phyloP scores from a whole-genome alignment of 768 basidiomycete genomes.

The Albatrellus ellisii region DNA sequence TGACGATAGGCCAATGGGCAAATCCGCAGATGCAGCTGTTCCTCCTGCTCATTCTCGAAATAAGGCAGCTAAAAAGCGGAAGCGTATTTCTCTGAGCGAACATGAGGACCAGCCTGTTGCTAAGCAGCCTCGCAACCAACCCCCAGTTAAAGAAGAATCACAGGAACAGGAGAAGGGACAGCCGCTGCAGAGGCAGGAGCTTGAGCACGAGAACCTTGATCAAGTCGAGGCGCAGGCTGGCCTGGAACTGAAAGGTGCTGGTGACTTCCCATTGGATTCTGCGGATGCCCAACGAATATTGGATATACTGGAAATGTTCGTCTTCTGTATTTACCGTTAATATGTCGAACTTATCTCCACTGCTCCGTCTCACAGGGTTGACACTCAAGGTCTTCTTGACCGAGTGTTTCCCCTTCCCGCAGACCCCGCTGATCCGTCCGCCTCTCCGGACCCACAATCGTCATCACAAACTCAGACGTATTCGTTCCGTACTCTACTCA shows the following conservation, averaged over 20 bases:
- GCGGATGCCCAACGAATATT: conserved; percentile 40
- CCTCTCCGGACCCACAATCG: conserved; percentile 19
- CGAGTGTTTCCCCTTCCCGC: conserved; percentile 53
- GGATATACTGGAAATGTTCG: conserved; percentile 44
- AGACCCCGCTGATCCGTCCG: conserved; percentile 27
- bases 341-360: conserved; percentile 3
- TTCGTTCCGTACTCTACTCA: conserved; percentile 46
- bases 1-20: conserved; percentile 21
- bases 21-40: conserved; percentile 14
- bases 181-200: too few relatives aligned
- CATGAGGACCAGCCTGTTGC: conserved; percentile 33
- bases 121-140: conserved; percentile 35
- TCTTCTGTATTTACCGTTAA: neutral
- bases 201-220: too few relatives aligned
- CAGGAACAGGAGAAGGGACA: conserved; percentile 15
- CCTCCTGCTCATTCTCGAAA: conserved; percentile 19
- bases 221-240: conserved; percentile 10
- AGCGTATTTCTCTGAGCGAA: conserved; percentile 36
- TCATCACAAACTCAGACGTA: conserved; percentile 18
- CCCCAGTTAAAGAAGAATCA: conserved; percentile 22
- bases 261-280: conserved; percentile 33
- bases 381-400: conserved; percentile 67
- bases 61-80: conserved; percentile 46
- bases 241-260: conserved; percentile 24
- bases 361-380: conserved; percentile 33